Evolutionary conservation across 2,329 filamentous ascomycete genomes (phyloP), one percentile per base, ranked within the genome.

Genomic region (Xylariaceae sp.): DNA sequence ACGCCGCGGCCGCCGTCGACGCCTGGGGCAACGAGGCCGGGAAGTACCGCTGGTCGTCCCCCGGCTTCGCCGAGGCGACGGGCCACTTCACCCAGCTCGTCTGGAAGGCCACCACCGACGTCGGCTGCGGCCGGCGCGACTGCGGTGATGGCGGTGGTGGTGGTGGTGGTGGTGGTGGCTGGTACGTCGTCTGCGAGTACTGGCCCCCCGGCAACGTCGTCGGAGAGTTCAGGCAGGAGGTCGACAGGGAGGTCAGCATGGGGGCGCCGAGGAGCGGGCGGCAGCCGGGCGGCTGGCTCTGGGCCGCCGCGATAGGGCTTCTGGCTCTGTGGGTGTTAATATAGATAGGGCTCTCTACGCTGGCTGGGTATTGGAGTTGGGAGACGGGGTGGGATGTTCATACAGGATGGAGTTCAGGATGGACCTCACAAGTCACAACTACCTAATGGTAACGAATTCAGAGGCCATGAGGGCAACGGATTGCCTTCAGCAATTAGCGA

Each of bases 21-120:
- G 72, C 68, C 2, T 88, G 83, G 82, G 83, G 75, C 13, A 51
- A 68, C 43, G 78, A 84, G 57, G 55, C 72, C 9, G 47, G 54
- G 0, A 38, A 62, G 5, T 88, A 85, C 51, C 57, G 80, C 45
- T 88, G 73, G 53, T 43, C 50, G 2, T 51, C 67, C 1, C 70
- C 69, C 0, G 68, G 68, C 1, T 86, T 82, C 48, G 60, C 50
- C 7, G 63, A 77, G 43, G 53, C 59, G 21, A 83, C 80, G 13
- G 81, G 80, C 0, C 80, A 85, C 52, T 86, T 86, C 46, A 82
- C 80, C 2, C 80, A 85, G 61, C 56, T 86, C 5, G 80, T 86
- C 5, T 86, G 82, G 81, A 75, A 70, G 54, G 56, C 62, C 16
- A 83, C 77, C 1, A 75, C 61, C 5, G 61, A 64, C 21, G 69